Evolutionary conservation across 768 basidiomycete genomes (phyloP), one percentile per base, ranked within the genome.

Genomic region (Brasilioporus rufonigricans): DNA sequence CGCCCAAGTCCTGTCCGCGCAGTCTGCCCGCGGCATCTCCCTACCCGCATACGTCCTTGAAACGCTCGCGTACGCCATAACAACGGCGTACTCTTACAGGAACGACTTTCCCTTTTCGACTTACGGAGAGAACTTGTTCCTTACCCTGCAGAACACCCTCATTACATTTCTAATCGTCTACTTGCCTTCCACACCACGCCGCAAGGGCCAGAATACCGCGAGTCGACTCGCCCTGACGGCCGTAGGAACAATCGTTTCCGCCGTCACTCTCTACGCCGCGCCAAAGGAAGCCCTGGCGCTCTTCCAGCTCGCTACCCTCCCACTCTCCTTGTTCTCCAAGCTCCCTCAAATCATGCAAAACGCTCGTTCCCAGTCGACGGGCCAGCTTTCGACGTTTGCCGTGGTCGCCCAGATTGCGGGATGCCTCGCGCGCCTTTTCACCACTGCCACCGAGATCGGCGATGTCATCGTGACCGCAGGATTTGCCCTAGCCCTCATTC

Each of bases 51-150:
- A 93, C 70, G 72, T 89, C 47, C 86, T 99, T 21, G 96, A 98
- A 68, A 98, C 96, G 0, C 76, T 91, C 27, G 82, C 91, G 1
- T 97, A 97, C 63, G 89, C 87, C 26, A 94, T 99, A 64, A 93
- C 86, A 0, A 81, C 94, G 26, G 84, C 85, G 12, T 99, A 98
- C 73, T 88, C 94, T 2, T 84, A 83, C 63, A 80, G 93, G 23
- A 88, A 92, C 65, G 71, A 77, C 23, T 98, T 95, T 72, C 93
- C 97, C 0, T 97, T 98, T 78, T 93, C 91, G 19, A 98, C 97
- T 1, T 99, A 98, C 56, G 97, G 97, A 65, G 97, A 99, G 73
- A 98, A 96, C 76, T 69, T 94, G 53, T 98, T 98, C 83, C 80
- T 98, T 46, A 86, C 91, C 29, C 65, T 93, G 55, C 93, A 96